A percentile compares a stretch with the other conserved stretches of the same genome.
Evolutionary conservation across 140 eudicot species (phyloP).

Genomic region (Stevia rebaudiana): DNA sequence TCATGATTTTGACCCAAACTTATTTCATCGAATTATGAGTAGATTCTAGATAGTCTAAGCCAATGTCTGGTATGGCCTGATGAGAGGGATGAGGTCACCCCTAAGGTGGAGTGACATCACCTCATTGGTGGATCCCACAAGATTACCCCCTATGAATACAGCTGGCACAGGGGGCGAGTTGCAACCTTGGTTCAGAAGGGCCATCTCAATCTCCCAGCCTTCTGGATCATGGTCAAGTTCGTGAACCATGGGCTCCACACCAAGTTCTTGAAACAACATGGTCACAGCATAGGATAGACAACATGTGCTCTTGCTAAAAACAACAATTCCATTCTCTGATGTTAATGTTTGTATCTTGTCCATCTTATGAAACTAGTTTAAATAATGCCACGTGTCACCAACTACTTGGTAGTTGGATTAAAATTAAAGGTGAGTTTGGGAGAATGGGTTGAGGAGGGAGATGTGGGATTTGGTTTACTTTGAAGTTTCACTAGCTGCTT

Average conservation of each 20-base stretch:
- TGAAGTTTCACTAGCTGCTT: conserved; percentile 28
- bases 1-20: conserved; percentile 30
- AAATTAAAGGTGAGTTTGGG: conserved; percentile 10
- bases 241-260: conserved; percentile 43
- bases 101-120: conserved; percentile 93
- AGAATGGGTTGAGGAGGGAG: conserved; percentile 22
- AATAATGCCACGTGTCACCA: conserved; percentile 4
- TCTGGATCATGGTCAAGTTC: conserved; percentile 79
- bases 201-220: conserved; percentile 79
- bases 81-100: conserved; percentile 54
- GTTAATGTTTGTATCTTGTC: conserved; percentile 56
- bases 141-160: conserved; percentile 67
- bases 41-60: neutral
- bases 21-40: conserved; percentile 24
- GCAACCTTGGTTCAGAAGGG: conserved; percentile 58
- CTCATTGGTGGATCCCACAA: conserved; percentile 85
- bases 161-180: conserved; percentile 71
- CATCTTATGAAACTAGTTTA: conserved; percentile 28
- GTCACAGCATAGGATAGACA: conserved; percentile 77
- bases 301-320: conserved; percentile 86
- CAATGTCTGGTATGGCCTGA: conserved; percentile 54
- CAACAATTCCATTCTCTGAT: conserved; percentile 63
- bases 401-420: conserved; percentile 17
- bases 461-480: conserved; percentile 37
- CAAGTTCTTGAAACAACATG: conserved; percentile 65